These are phyloP conservation scores for Saitozyma sp. DNA, from an alignment of 768 basidiomycete genomes.

Conservation along the genomic window DNA sequence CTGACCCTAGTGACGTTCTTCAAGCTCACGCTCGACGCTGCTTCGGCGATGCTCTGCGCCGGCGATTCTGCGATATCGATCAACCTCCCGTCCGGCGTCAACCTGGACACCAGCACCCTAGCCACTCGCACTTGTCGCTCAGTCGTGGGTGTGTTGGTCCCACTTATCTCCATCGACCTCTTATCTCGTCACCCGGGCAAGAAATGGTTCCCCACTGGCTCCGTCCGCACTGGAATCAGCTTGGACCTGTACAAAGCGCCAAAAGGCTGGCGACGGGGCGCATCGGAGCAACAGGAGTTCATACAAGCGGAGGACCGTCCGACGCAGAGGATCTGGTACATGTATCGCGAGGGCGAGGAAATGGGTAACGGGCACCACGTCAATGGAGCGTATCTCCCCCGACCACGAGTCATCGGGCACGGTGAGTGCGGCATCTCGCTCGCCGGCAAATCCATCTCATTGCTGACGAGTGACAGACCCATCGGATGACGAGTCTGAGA, in stretches of 20 bases:
- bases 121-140: slow-evolving; percentile 69
- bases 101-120: slow-evolving; percentile 71
- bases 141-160: slow-evolving; percentile 63
- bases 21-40: slow-evolving; percentile 62
- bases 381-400: slow-evolving; percentile 37
- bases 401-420: slow-evolving; percentile 14
- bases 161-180: slow-evolving; percentile 58
- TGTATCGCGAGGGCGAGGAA: slow-evolving; percentile 23
- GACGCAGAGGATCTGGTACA: slow-evolving; percentile 60
- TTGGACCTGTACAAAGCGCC: slow-evolving; percentile 73
- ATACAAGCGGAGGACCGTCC: slow-evolving; percentile 67
- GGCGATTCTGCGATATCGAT: slow-evolving; percentile 62
- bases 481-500: too few species aligned
- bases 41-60: slow-evolving; percentile 63
- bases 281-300: slow-evolving; percentile 65
- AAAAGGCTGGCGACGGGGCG: slow-evolving; percentile 59
- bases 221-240: slow-evolving; percentile 59
- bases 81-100: slow-evolving; percentile 63
- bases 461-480: too few species aligned
- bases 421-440: background rate
- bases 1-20: slow-evolving; percentile 72
- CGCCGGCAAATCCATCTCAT: slow-evolving; percentile 8
- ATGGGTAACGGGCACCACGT: slow-evolving; percentile 13
- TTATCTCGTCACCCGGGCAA: slow-evolving; percentile 50
- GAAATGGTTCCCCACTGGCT: slow-evolving; percentile 69